Evolutionary conservation across 768 basidiomycete species (phyloP).

Genomic region (Boletus tylopilopsis): DNA sequence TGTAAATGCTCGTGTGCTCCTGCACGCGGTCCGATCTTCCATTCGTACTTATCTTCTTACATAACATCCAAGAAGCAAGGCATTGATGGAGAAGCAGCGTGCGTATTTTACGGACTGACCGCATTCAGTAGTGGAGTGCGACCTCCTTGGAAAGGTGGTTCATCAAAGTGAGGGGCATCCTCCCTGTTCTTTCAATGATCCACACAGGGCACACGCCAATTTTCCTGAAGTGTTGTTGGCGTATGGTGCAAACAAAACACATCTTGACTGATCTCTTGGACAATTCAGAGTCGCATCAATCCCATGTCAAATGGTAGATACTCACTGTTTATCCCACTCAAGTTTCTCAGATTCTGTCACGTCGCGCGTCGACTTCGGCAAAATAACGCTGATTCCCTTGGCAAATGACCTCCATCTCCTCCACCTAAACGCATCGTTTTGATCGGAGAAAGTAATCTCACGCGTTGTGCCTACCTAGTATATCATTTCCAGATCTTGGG

Average conservation of each 20-base stretch:
- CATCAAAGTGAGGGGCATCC: conserved; percentile 38
- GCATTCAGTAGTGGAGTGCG: conserved; percentile 48
- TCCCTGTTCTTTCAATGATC: not conserved
- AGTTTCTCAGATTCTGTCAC: conserved; percentile 28
- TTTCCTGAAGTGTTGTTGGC: conserved; percentile 44
- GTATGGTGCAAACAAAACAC: conserved; percentile 45
- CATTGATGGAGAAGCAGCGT: conserved; percentile 60
- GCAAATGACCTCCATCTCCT: conserved; percentile 19
- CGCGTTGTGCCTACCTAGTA: conserved; percentile 32
- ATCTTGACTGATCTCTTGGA: conserved; percentile 21
- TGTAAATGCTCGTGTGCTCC: not conserved
- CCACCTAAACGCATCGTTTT: conserved; percentile 29
- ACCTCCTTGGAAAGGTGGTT: conserved; percentile 58
- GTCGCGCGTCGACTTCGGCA: conserved; percentile 28
- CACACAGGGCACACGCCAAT: conserved; percentile 47
- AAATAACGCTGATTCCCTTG: conserved; percentile 17
- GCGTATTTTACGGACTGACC: conserved; percentile 50
- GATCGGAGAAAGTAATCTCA: conserved; percentile 29
- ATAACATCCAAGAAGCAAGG: conserved; percentile 33
- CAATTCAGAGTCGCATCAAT: conserved; percentile 21
- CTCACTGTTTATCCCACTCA: no score
- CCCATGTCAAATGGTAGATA: conserved; percentile 37
- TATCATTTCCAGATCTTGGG: conserved; percentile 34
- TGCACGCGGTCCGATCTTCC: not conserved
- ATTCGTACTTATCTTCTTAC: no score